Conservation (phyloP, 2,329 filamentous ascomycete species). For the Colletotrichum aenigma region DNA sequence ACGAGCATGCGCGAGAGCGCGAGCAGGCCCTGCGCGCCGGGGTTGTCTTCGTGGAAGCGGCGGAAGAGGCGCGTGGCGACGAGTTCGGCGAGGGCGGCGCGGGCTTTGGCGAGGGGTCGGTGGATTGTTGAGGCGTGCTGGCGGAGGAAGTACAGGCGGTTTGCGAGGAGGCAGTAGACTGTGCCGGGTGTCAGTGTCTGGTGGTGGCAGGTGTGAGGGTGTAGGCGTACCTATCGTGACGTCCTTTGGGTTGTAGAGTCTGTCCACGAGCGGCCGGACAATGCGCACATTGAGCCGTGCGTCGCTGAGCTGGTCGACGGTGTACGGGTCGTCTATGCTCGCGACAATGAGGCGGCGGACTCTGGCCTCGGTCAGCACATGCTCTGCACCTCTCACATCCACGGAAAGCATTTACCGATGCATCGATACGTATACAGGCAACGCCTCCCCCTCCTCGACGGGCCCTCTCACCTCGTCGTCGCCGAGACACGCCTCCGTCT, state of each 20-base stretch:
- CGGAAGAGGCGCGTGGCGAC: slow-evolving; percentile 70
- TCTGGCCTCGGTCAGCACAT: not conserved
- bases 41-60: slow-evolving; percentile 70
- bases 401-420: not conserved
- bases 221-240: slow-evolving; percentile 60
- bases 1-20: slow-evolving; percentile 72
- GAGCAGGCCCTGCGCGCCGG: slow-evolving; percentile 65
- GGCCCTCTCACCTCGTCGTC: not conserved
- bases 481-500: slow-evolving; percentile 15
- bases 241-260: slow-evolving; percentile 68
- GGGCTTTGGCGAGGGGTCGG: slow-evolving; percentile 71
- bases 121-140: slow-evolving; percentile 70
- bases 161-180: slow-evolving; percentile 76
- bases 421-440: slow-evolving; percentile 16
- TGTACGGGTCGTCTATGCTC: slow-evolving; percentile 45
- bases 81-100: slow-evolving; percentile 72
- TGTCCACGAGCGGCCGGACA: slow-evolving; percentile 71
- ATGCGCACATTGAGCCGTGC: slow-evolving; percentile 71
- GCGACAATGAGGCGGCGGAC: slow-evolving; percentile 15
- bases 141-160: slow-evolving; percentile 71
- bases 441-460: not conserved
- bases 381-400: not conserved
- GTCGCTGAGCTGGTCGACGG: slow-evolving; percentile 66
- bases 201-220: not conserved
- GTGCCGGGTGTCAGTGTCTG: not conserved